A percentile compares a stretch with the other conserved stretches of the same genome.
These are phyloP conservation scores for Bipolaris cookei DNA, from an alignment of 2,329 filamentous ascomycete species.

Conservation along the genomic window DNA sequence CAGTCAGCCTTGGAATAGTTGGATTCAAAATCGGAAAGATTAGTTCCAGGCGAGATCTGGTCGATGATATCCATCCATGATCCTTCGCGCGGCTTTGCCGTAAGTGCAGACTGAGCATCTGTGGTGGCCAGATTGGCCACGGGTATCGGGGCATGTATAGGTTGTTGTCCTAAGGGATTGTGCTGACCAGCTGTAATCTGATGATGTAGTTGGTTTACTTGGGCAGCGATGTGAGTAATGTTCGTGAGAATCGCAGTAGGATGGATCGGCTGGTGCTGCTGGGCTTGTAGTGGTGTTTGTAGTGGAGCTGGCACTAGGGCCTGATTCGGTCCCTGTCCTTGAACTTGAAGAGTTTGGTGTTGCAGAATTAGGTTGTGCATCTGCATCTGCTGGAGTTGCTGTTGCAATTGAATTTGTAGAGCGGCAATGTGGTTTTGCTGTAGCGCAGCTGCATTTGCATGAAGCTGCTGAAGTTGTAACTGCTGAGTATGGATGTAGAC, in stretches of 20 bases:
- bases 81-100: constrained; percentile 48
- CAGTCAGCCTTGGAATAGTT: constrained; percentile 41
- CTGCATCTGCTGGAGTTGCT: constrained; percentile 13
- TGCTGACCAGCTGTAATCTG: not conserved
- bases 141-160: constrained; percentile 7
- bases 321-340: constrained; percentile 1
- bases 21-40: constrained; percentile 52
- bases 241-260: constrained; percentile 12
- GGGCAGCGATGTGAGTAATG: constrained; percentile 8
- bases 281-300: constrained; percentile 1
- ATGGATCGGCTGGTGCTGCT: constrained; percentile 2
- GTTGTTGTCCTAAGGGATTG: not conserved
- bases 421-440: constrained; percentile 23
- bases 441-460: constrained; percentile 19
- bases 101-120: constrained; percentile 41
- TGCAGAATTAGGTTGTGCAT: constrained; percentile 3
- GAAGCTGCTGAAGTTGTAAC: constrained; percentile 31
- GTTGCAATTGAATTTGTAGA: constrained; percentile 26
- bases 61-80: constrained; percentile 61
- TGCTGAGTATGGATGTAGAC: constrained; percentile 27
- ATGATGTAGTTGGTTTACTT: constrained; percentile 16
- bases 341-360: not conserved
- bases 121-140: constrained; percentile 4
- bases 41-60: constrained; percentile 56
- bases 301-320: not conserved